Evolutionary conservation across 208 protist genomes (phyloP), one percentile per base, ranked within the genome.

Genomic region (Leptomonas pyrrhocoris): DNA sequence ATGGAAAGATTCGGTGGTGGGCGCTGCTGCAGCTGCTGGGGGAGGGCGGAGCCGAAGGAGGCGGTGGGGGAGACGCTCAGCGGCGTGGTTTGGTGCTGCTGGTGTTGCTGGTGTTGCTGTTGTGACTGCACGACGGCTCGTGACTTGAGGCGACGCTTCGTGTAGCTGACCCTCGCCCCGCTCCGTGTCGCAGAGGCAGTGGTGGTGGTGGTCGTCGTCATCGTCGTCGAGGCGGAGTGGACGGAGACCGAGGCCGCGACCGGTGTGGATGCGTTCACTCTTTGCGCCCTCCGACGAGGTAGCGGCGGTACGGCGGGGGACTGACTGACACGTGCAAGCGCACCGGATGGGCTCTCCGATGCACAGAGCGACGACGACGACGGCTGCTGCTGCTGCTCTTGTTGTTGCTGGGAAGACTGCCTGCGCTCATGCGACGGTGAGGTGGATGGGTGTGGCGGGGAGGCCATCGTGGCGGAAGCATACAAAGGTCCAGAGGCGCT

Each of bases 21-120:
- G 38, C 30, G 8, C 43, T 8, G 46, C 46, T 18, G 9, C n/a
- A 12, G 60, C 25, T 21, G 60, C 46, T 42, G 43, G 31, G 60
- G 60, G n/a, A 66, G 53, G 3, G 46, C 60, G 3, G 60, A 66
- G 46, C 60, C 31, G 21, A 66, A 66, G 19, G 60, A 66, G 9
- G 60, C 53, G n/a, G 60, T 55, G 7, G 31, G 42, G 6, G 60
- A 66, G 4, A 31, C 31, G n/a, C 30, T 66, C 49, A 48, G 28
- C 34, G 61, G 28, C n/a, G 21, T 40, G 31, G n/a, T 15, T 0
- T 42, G n/a, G 6, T n/a, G n/a, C n/a, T n/a, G n/a, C n/a, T n/a
- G n/a, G n/a, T n/a, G n/a, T n/a, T 25, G 2, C n/a, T 21, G 34
- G 21, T 16, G 43, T 12, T 38, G 49, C 48, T 45, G 30, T 9